These are phyloP conservation scores for Sphaceloma murrayae DNA, from an alignment of 2,329 filamentous ascomycete genomes.

Conservation along the genomic window DNA sequence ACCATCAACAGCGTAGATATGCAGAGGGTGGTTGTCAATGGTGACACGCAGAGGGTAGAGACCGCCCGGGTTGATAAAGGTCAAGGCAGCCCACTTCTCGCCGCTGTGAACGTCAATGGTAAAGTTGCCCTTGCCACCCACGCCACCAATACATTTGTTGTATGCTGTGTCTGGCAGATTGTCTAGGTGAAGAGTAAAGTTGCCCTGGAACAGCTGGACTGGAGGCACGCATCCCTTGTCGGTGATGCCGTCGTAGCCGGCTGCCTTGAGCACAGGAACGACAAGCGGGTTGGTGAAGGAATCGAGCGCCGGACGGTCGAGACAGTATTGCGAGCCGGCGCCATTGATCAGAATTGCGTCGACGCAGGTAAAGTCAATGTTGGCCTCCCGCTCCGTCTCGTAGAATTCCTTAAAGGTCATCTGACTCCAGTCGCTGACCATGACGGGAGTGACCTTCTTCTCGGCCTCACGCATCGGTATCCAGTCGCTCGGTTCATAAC, in stretches of 20 bases:
- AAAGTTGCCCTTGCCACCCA: conserved; percentile 38
- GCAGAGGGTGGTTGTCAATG: conserved; percentile 14
- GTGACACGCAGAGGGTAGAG: conserved; percentile 12
- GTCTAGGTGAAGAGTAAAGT: conserved; percentile 29
- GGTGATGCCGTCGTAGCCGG: conserved; percentile 24
- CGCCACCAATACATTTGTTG: conserved; percentile 39
- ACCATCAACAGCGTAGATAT: conserved; percentile 30
- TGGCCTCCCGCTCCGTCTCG: conserved; percentile 37
- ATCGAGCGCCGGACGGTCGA: conserved; percentile 37
- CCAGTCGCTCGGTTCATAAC: conserved; percentile 31
- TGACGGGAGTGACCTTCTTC: conserved; percentile 36
- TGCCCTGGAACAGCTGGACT: conserved; percentile 27
- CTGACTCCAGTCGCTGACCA: conserved; percentile 50
- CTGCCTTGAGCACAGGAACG: conserved; percentile 23
- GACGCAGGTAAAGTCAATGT: conserved; percentile 47
- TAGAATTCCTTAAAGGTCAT: conserved; percentile 42
- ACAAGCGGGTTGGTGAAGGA: conserved; percentile 30
- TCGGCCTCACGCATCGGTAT: conserved; percentile 44
- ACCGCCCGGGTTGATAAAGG: conserved; percentile 14
- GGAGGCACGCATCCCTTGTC: conserved; percentile 31
- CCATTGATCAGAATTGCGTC: conserved; percentile 55
- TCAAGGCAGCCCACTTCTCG: conserved; percentile 12
- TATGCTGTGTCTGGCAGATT: conserved; percentile 24
- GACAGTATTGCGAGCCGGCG: conserved; percentile 39
- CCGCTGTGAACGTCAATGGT: conserved; percentile 28